These are phyloP conservation scores for Ceratopteris richardii DNA, from an alignment of 75 land plant species.

Conservation along the genomic window DNA sequence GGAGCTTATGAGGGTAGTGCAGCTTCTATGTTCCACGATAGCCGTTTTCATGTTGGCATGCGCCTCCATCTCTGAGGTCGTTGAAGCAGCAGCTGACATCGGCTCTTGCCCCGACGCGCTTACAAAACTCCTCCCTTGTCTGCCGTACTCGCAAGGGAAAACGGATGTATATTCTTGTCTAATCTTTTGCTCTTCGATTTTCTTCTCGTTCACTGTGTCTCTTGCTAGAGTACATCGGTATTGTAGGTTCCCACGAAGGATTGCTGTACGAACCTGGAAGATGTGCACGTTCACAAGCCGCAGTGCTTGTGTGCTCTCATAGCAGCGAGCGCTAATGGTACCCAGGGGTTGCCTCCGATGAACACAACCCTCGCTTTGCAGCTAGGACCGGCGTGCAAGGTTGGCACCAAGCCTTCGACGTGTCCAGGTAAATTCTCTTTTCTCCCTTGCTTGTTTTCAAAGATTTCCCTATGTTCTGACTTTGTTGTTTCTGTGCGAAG, in stretches of 20 bases:
- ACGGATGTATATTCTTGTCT: too few relatives aligned
- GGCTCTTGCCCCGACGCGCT: background rate
- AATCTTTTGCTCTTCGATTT: too few relatives aligned
- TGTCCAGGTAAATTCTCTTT: constrained; percentile 2
- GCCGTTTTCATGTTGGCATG: too few relatives aligned
- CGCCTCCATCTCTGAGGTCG: too few relatives aligned
- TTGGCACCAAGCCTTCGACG: background rate
- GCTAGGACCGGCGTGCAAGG: constrained; percentile 7
- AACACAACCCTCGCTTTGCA: background rate
- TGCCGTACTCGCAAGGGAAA: background rate
- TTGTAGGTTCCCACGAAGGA: background rate
- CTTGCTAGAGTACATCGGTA: too few relatives aligned
- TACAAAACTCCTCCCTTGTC: background rate
- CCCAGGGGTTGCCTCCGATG: background rate
- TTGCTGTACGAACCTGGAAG: background rate
- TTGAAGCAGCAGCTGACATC: background rate
- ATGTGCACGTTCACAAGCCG: background rate
- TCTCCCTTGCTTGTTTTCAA: too few relatives aligned
- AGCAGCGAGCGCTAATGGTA: background rate
- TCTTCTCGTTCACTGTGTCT: too few relatives aligned
- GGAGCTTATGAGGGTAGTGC: constrained; percentile 17
- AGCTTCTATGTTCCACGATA: constrained; percentile 23
- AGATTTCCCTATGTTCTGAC: too few relatives aligned
- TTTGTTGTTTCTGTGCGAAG: too few relatives aligned
- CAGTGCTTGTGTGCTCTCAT: constrained; percentile 4